Evolutionary conservation across 139 green algal genomes (phyloP).

Genomic region (Choricystis sp.): DNA sequence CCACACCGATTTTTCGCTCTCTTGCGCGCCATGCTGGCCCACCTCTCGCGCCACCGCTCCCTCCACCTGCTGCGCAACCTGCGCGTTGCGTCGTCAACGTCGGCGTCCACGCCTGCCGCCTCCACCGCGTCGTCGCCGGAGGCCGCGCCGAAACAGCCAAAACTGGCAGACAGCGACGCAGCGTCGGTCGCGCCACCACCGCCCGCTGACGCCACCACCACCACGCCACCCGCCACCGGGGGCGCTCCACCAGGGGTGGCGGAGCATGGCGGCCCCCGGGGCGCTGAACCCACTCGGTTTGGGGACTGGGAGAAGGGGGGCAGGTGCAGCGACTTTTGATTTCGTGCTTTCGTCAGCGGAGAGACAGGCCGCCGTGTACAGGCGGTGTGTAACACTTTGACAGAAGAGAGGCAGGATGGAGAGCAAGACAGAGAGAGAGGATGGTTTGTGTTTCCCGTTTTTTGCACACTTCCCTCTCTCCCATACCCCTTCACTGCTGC

Average conservation of each 20-base stretch:
- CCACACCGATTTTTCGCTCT: no score
- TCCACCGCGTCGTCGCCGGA: no score
- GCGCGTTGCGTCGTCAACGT: no score
- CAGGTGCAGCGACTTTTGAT: conserved; percentile 17
- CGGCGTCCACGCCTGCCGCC: no score
- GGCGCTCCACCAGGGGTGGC: neutral
- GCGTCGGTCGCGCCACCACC: no score
- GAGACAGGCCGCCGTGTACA: neutral
- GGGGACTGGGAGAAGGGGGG: conserved; percentile 26
- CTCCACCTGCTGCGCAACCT: no score
- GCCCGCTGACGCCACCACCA: no score
- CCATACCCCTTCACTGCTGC: neutral
- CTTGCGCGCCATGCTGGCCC: no score
- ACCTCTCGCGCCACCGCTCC: no score
- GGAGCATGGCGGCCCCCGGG: neutral
- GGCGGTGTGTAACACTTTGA: neutral
- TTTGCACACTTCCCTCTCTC: neutral
- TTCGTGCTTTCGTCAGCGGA: conserved; percentile 3
- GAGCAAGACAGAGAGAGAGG: neutral
- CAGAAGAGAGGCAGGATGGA: no score
- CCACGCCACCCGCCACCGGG: neutral
- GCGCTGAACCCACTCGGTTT: conserved; percentile 11
- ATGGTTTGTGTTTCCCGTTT: neutral
- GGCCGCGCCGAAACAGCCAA: no score
- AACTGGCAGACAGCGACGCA: no score